These are phyloP conservation scores for Venturia asperata DNA, from an alignment of 2,329 filamentous ascomycete genomes.

Conservation along the genomic window DNA sequence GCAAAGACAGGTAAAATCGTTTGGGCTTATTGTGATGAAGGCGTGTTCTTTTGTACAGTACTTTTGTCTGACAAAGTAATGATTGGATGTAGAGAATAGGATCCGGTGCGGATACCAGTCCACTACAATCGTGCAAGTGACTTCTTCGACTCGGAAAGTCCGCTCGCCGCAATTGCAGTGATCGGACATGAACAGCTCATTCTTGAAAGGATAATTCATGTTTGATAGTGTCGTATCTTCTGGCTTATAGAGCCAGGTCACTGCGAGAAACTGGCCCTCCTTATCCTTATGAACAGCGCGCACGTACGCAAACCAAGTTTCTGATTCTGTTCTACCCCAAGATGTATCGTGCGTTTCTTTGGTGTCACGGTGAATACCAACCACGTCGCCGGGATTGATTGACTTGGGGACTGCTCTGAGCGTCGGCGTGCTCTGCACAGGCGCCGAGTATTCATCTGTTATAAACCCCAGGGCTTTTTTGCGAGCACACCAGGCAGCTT, in stretches of 20 bases:
- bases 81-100: constrained; percentile 31
- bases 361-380: constrained; percentile 42
- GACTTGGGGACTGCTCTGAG: neutral
- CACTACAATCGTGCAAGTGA: constrained; percentile 52
- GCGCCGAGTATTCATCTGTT: neutral
- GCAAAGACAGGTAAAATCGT: constrained; percentile 51
- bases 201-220: constrained; percentile 60
- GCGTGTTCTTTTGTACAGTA: constrained; percentile 54
- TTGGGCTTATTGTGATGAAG: constrained; percentile 52
- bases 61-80: constrained; percentile 62
- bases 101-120: constrained; percentile 47
- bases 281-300: constrained; percentile 44
- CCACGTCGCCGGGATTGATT: constrained; percentile 42
- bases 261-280: constrained; percentile 46
- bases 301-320: constrained; percentile 63
- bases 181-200: constrained; percentile 71
- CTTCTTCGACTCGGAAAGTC: constrained; percentile 47
- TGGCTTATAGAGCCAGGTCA: constrained; percentile 69
- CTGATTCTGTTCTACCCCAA: constrained; percentile 48
- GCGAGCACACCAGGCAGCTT: constrained; percentile 23
- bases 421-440: constrained; percentile 3
- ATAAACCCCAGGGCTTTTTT: constrained; percentile 25
- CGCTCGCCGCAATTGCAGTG: constrained; percentile 62
- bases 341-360: constrained; percentile 31
- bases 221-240: constrained; percentile 62